Base-by-base conservation (phyloP, 805 yeast species). In the Kazachstania taianensis region DNA sequence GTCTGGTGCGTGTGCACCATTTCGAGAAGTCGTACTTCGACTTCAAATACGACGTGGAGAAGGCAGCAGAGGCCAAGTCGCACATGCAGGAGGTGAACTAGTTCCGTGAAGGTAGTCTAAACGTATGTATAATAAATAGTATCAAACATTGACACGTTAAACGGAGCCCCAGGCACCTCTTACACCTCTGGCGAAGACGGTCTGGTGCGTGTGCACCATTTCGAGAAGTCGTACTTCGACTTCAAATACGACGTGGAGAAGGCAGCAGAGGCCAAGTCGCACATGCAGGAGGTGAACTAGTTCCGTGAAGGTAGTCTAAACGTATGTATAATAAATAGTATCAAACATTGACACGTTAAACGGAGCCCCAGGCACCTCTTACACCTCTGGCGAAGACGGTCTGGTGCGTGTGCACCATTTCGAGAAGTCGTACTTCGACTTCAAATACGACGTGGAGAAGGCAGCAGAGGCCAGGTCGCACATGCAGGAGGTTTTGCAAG, bases 161-260 rank as follows among this genome's bases (percentile, higher is more conserved):
- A n/a, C n/a, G n/a, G n/a, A n/a, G n/a, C 99, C 39, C 79, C 78
- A 52, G 98, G 97, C 38, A 74, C 81, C 22, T 80, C 89, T 33
- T 92, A 81, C 61, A 87, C 94, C n/a, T 80, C 94, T 41, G 94
- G 96, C 56, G 98, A 92, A 70, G 99, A 92, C 68, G 99, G 99
- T 62, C 84, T 75, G 54, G 81, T 92, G 43, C 84, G 98, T 67
- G 73, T 92, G 44, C 96, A 92, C 63, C 78, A 79, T 50, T 92
- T 86, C 64, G 96, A 87, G 57, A 84, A 85, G 65, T 72, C 84
- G 14, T 92, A 89, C 67, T 87, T 73, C 61, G 97, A 92, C 46
- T 92, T 92, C 66, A 78, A 78, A 57, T 87, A 83, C 56, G 96
- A 87, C 57, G 89, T 82, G 48, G 94, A 85, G 62, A 78, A 80